A percentile compares a stretch with the other conserved stretches of the same genome.
Evolutionary conservation across 768 basidiomycete species (phyloP).

Genomic region (Kwoniella botswanensis): DNA sequence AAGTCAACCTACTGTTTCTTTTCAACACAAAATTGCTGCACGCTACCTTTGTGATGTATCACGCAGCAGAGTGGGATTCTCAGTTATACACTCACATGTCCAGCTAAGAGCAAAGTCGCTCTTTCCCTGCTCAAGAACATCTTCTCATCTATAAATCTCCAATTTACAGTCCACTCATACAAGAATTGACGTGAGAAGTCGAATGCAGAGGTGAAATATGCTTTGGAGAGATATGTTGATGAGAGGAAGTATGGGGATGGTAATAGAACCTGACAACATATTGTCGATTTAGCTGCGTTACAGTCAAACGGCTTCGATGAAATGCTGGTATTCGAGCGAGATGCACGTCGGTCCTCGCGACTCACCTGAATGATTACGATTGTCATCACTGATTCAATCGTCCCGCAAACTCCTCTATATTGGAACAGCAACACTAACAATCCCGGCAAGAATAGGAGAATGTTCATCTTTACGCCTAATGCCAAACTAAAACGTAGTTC

Average conservation of each 20-base stretch:
- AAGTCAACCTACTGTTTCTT: neutral
- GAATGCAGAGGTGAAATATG: conserved; percentile 79
- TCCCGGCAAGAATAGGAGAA: conserved; percentile 86
- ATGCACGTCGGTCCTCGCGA: too few species aligned
- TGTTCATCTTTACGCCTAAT: conserved; percentile 93
- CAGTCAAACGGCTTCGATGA: too few species aligned
- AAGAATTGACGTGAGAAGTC: conserved; percentile 86
- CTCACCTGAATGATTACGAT: conserved; percentile 52
- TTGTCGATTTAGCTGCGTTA: conserved; percentile 12
- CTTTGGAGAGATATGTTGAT: conserved; percentile 59
- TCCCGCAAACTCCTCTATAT: conserved; percentile 55
- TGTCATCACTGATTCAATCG: conserved; percentile 32
- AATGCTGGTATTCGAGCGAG: neutral
- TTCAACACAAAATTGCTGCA: neutral
- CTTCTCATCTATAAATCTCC: conserved; percentile 83
- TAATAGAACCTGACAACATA: conserved; percentile 65
- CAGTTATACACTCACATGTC: conserved; percentile 62
- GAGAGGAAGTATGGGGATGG: conserved; percentile 73
- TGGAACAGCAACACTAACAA: conserved; percentile 81
- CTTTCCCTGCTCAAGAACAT: conserved; percentile 72
- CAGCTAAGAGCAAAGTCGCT: conserved; percentile 68
- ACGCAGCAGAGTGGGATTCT: neutral
- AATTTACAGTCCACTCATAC: conserved; percentile 98
- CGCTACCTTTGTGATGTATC: too few species aligned
- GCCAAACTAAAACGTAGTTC: conserved; percentile 66